phyloP scores from a whole-genome alignment of 768 basidiomycete species.

The Boletus fagicola region DNA sequence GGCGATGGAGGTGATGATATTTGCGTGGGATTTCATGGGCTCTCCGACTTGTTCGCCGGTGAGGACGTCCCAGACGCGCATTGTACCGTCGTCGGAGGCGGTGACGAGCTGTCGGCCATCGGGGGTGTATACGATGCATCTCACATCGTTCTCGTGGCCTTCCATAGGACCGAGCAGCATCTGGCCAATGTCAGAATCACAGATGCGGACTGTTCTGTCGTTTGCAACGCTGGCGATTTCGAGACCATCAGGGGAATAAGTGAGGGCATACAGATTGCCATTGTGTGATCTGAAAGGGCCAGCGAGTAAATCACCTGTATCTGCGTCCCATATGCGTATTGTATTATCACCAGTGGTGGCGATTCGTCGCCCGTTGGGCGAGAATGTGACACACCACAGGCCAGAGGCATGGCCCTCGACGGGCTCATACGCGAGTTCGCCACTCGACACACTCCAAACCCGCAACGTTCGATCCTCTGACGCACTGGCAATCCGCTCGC shows the following conservation, averaged over 20 bases:
- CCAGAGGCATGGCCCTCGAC: conserved; percentile 26
- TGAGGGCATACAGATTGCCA: conserved; percentile 34
- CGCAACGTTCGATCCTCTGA: conserved; percentile 32
- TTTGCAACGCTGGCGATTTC: conserved; percentile 32
- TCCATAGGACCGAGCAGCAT: conserved; percentile 25
- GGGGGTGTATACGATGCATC: conserved; percentile 32
- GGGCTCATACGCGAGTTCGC: conserved; percentile 23
- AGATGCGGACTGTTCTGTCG: conserved; percentile 33
- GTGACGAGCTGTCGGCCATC: conserved; percentile 30
- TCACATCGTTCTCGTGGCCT: conserved; percentile 29
- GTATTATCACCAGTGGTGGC: conserved; percentile 36
- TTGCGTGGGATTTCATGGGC: conserved; percentile 29
- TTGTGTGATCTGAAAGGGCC: conserved; percentile 33
- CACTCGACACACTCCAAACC: conserved; percentile 26
- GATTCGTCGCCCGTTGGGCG: conserved; percentile 30
- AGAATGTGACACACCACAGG: conserved; percentile 33
- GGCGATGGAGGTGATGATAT: conserved; percentile 32
- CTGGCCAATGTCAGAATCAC: conserved; percentile 39
- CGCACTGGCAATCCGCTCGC: conserved; percentile 26
- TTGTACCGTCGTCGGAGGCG: conserved; percentile 31
- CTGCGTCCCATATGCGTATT: conserved; percentile 33
- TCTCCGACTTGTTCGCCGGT: conserved; percentile 32
- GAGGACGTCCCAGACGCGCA: conserved; percentile 32
- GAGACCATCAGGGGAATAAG: conserved; percentile 37
- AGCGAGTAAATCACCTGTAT: conserved; percentile 24